Conservation (phyloP, 345 rosid genomes). For the Tarenaya hassleriana region DNA sequence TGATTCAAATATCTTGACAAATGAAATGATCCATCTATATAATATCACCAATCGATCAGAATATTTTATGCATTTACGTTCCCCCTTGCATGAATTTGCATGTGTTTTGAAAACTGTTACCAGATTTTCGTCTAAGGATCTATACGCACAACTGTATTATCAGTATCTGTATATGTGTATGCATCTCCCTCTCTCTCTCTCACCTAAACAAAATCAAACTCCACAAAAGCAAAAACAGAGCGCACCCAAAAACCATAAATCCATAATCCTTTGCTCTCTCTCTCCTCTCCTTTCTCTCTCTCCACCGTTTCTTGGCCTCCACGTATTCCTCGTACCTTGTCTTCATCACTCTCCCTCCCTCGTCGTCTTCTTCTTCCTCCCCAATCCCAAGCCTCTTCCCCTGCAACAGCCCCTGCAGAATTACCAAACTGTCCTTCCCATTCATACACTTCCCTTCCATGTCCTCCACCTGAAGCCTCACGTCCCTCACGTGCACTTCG, state of each 20-base stretch:
- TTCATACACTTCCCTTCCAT: conserved; percentile 61
- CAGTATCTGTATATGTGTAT: background rate
- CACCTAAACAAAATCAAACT: conserved; percentile 39
- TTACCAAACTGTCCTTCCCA: conserved; percentile 66
- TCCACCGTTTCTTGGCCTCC: conserved; percentile 34
- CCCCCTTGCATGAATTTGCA: too few relatives aligned
- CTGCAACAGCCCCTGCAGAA: conserved; percentile 41
- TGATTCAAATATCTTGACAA: too few relatives aligned
- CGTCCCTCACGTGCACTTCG: conserved; percentile 62
- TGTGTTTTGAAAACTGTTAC: too few relatives aligned
- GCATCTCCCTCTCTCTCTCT: background rate
- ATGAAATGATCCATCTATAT: too few relatives aligned
- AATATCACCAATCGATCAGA: too few relatives aligned
- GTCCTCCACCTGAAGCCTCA: conserved; percentile 64
- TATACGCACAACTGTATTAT: background rate
- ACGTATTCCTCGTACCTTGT: conserved; percentile 36
- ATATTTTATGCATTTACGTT: too few relatives aligned
- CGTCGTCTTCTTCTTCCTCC: conserved; percentile 12
- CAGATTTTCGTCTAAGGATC: too few relatives aligned
- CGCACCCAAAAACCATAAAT: conserved; percentile 37
- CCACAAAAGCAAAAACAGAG: conserved; percentile 49
- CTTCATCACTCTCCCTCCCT: conserved; percentile 12
- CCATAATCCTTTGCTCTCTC: conserved; percentile 30
- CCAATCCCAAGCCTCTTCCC: conserved; percentile 35
- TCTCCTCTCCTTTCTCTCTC: conserved; percentile 30